These are phyloP conservation scores for Phytophthora uliginosa DNA, from an alignment of 352 stramenopile genomes.

Conservation along the genomic window DNA sequence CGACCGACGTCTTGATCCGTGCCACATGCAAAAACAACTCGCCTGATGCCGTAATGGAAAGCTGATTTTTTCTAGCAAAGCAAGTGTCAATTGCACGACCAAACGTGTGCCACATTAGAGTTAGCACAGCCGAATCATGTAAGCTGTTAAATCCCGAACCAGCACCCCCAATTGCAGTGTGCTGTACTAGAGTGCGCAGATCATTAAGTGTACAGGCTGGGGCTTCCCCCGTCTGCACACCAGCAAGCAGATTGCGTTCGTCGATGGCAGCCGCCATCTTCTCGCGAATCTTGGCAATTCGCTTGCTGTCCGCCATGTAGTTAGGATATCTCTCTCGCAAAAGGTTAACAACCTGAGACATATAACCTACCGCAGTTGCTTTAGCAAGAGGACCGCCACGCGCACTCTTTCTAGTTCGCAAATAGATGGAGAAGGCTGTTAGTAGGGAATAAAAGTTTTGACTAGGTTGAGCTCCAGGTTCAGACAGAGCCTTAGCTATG, in stretches of 20 bases:
- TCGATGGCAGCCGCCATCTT: slow-evolving; percentile 40
- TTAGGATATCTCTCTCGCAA: slow-evolving; percentile 12
- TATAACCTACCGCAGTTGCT: slow-evolving; percentile 19
- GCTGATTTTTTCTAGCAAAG: slow-evolving; percentile 32
- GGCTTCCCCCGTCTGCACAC: slow-evolving; percentile 30
- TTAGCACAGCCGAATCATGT: not conserved
- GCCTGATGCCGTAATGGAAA: slow-evolving; percentile 5
- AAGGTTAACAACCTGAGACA: slow-evolving; percentile 20
- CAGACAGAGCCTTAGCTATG: not conserved
- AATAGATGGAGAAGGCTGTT: slow-evolving; percentile 21
- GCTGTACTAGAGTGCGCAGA: slow-evolving; percentile 16
- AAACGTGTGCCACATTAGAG: slow-evolving; percentile 9
- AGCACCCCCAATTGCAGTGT: not conserved
- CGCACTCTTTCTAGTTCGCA: slow-evolving; percentile 29
- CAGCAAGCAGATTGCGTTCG: slow-evolving; percentile 25
- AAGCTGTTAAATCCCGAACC: not conserved
- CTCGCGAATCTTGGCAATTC: slow-evolving; percentile 25
- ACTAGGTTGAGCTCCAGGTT: not conserved
- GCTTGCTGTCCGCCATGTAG: slow-evolving; percentile 14
- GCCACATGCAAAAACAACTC: slow-evolving; percentile 24
- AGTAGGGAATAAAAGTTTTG: slow-evolving; percentile 2
- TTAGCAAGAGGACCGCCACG: slow-evolving; percentile 19
- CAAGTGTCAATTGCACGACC: slow-evolving; percentile 30
- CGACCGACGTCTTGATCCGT: slow-evolving; percentile 6
- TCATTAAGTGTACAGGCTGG: slow-evolving; percentile 28